phyloP scores from a whole-genome alignment of 1,139 yeast genomes.

The Maudiozyma humilis region DNA sequence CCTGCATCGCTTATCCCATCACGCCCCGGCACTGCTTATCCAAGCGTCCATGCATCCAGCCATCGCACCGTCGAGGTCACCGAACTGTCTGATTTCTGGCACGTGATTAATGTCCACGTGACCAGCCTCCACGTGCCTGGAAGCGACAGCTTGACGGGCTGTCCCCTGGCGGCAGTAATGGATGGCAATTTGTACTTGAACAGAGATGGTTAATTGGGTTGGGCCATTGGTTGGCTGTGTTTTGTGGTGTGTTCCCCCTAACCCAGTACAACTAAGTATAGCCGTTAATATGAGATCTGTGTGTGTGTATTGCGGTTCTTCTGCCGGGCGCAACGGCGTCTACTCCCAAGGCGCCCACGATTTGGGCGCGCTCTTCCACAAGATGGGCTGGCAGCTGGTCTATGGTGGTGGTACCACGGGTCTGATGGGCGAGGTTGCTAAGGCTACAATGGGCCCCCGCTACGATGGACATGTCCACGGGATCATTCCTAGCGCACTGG shows the following conservation, averaged over 20 bases:
- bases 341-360: slow-evolving; percentile 48
- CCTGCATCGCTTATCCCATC: too few species aligned
- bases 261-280: too few species aligned
- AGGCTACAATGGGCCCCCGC: slow-evolving; percentile 46
- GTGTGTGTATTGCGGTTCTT: slow-evolving; percentile 84
- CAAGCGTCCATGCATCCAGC: too few species aligned
- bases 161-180: too few species aligned
- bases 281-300: slow-evolving; percentile 38
- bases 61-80: neutral
- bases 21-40: too few species aligned
- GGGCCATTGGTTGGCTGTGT: too few species aligned
- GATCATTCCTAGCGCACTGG: slow-evolving; percentile 75
- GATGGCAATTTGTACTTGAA: too few species aligned
- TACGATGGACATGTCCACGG: slow-evolving; percentile 76
- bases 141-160: too few species aligned
- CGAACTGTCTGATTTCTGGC: too few species aligned
- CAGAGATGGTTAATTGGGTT: too few species aligned
- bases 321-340: slow-evolving; percentile 51
- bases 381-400: slow-evolving; percentile 63
- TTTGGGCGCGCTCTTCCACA: slow-evolving; percentile 54
- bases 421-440: slow-evolving; percentile 80
- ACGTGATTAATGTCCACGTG: too few species aligned
- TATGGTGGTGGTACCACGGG: slow-evolving; percentile 90
- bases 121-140: neutral
- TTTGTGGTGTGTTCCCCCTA: too few species aligned